Conservation (phyloP, 2,329 filamentous ascomycete genomes). For the Alternaria conjuncta region DNA sequence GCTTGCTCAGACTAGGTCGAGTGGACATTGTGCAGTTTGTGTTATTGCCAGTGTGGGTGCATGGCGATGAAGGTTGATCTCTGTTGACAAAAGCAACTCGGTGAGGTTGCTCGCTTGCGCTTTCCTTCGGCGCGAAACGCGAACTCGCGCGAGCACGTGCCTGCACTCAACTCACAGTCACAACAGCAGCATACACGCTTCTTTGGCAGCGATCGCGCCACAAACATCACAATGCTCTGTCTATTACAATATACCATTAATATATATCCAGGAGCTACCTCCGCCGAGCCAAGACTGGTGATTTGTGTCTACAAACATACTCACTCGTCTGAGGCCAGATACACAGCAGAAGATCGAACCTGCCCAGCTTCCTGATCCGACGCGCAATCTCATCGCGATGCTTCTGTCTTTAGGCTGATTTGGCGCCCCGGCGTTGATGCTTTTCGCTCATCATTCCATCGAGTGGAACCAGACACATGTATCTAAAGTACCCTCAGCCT, state of each 20-base stretch:
- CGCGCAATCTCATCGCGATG: neutral
- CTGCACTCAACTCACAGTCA: neutral
- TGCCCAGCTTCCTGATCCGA: neutral
- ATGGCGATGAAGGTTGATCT: neutral
- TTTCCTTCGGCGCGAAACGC: slow-evolving; percentile 28
- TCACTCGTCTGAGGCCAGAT: neutral
- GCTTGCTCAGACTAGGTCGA: slow-evolving; percentile 37
- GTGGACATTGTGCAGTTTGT: slow-evolving; percentile 23
- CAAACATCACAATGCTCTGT: neutral
- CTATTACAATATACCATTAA: neutral
- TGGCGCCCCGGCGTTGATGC: neutral
- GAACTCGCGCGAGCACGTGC: slow-evolving; percentile 44
- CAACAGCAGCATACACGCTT: neutral
- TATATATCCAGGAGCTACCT: neutral
- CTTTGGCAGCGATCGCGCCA: neutral
- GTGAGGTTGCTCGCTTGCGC: slow-evolving; percentile 16
- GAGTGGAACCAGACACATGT: neutral
- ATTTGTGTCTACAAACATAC: neutral
- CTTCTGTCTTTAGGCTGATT: too few relatives aligned
- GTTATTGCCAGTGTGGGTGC: neutral
- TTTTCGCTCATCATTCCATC: neutral
- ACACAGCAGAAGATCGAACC: neutral
- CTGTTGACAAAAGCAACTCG: slow-evolving; percentile 4
- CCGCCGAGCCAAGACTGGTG: too few relatives aligned
- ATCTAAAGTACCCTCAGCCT: neutral